Evolutionary conservation across 139 green algal genomes (phyloP).

Genomic region (Chlorella sp.): DNA sequence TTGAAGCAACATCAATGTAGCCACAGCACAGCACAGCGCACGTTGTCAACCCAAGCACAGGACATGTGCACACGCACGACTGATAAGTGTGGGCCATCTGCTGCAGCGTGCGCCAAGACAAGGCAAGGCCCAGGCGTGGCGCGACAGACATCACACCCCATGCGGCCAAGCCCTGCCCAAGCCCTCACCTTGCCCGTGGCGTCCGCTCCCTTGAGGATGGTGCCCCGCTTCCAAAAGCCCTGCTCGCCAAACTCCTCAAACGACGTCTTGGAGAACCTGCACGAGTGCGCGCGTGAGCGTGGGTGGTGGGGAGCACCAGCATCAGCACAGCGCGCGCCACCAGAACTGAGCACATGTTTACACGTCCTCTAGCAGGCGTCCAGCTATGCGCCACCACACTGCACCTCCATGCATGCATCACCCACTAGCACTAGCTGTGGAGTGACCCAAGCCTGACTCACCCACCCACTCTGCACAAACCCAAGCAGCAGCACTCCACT

Average conservation of each 20-base stretch:
- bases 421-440: not conserved
- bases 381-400: not conserved
- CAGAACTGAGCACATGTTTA: not conserved
- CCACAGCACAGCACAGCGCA: not conserved
- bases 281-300: too few species aligned
- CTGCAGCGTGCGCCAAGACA: not conserved
- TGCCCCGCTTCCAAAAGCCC: slow-evolving; percentile 79
- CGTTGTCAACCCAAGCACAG: not conserved
- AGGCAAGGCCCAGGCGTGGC: too few species aligned
- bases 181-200: slow-evolving; percentile 11
- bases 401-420: not conserved
- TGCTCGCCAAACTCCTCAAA: slow-evolving; percentile 57
- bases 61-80: not conserved
- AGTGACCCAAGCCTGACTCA: not conserved
- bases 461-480: too few species aligned
- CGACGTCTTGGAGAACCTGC: too few species aligned
- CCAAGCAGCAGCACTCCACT: not conserved
- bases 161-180: not conserved
- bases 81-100: not conserved
- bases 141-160: not conserved
- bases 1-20: not conserved
- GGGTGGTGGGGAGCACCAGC: too few species aligned
- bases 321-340: too few species aligned
- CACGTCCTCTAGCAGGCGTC: not conserved
- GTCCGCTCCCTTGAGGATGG: slow-evolving; percentile 46